Evolutionary conservation across 805 yeast species (phyloP).

Genomic region (Torulaspora indica): DNA sequence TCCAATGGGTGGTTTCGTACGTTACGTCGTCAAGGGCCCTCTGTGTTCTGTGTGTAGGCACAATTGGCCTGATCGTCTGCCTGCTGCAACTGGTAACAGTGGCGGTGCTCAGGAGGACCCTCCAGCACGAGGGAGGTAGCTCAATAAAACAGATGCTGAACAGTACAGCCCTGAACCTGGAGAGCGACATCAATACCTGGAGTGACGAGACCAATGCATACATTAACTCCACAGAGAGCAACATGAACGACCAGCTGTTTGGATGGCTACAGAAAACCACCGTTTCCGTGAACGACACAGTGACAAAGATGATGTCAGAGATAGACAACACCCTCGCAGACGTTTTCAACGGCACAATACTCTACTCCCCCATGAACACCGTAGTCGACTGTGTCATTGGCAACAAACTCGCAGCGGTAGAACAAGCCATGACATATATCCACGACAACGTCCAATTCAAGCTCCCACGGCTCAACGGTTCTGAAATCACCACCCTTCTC

Average conservation of each 20-base stretch:
- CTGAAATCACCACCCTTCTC: slow-evolving; percentile 26
- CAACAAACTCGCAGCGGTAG: slow-evolving; percentile 59
- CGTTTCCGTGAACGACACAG: slow-evolving; percentile 53
- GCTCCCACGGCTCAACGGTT: slow-evolving; percentile 36
- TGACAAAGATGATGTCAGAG: slow-evolving; percentile 50
- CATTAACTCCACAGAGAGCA: slow-evolving; percentile 44
- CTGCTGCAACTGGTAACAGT: slow-evolving; percentile 52
- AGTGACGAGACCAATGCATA: slow-evolving; percentile 51
- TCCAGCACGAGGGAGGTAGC: slow-evolving; percentile 3
- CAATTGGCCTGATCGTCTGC: slow-evolving; percentile 53
- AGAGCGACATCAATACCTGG: slow-evolving; percentile 45
- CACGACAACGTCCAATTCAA: slow-evolving; percentile 10
- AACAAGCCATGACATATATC: slow-evolving; percentile 74
- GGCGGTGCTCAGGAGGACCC: slow-evolving; percentile 12
- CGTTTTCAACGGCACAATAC: slow-evolving; percentile 63
- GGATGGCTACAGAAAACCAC: slow-evolving; percentile 62
- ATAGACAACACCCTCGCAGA: slow-evolving; percentile 55
- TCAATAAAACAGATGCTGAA: slow-evolving; percentile 2
- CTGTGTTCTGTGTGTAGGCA: slow-evolving; percentile 47
- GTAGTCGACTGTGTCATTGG: slow-evolving; percentile 79
- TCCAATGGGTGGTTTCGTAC: slow-evolving; percentile 41
- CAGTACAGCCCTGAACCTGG: slow-evolving; percentile 21
- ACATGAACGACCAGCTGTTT: slow-evolving; percentile 59
- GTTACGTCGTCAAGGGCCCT: slow-evolving; percentile 50
- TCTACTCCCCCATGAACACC: slow-evolving; percentile 57